These are phyloP conservation scores for Diaporthe citriasiana DNA, from an alignment of 2,329 filamentous ascomycete species.

Conservation along the genomic window DNA sequence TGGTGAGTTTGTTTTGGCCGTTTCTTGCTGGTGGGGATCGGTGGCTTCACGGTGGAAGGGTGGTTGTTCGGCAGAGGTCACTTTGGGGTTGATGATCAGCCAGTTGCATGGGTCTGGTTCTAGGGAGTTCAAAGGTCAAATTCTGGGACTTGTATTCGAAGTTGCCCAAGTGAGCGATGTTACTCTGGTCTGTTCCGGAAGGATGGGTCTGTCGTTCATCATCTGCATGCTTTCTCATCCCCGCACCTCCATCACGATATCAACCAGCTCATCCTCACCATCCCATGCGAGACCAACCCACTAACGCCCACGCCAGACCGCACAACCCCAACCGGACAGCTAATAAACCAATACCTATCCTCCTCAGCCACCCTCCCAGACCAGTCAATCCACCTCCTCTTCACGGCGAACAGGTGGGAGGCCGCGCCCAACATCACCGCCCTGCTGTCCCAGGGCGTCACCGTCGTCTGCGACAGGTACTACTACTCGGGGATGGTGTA, in stretches of 20 bases:
- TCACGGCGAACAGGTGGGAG: conserved; percentile 94
- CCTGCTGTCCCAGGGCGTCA: conserved; percentile 75
- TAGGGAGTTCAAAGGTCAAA: no score
- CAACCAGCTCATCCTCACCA: not conserved
- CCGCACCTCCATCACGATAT: not conserved
- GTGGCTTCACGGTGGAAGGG: not conserved
- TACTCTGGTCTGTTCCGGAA: not conserved
- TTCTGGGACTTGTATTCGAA: not conserved
- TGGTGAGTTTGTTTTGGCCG: conserved; percentile 56
- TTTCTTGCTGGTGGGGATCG: not conserved
- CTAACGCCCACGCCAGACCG: conserved; percentile 69
- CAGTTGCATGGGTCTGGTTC: not conserved
- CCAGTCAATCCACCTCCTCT: conserved; percentile 90
- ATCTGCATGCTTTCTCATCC: not conserved
- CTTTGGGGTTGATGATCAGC: not conserved
- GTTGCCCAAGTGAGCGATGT: not conserved
- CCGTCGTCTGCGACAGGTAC: conserved; percentile 90
- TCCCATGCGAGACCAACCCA: not conserved
- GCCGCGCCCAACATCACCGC: conserved; percentile 67
- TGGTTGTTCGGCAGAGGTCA: not conserved
- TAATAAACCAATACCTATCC: conserved; percentile 88
- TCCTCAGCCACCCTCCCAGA: conserved; percentile 80
- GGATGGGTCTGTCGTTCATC: no score
- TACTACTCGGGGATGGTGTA: conserved; percentile 97
- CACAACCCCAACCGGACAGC: conserved; percentile 85